Percentiles rank a stretch among this genome's conserved stretches.
Evolutionary conservation across 441 rosid species (phyloP).

Genomic region (Adansonia madagascariensis): DNA sequence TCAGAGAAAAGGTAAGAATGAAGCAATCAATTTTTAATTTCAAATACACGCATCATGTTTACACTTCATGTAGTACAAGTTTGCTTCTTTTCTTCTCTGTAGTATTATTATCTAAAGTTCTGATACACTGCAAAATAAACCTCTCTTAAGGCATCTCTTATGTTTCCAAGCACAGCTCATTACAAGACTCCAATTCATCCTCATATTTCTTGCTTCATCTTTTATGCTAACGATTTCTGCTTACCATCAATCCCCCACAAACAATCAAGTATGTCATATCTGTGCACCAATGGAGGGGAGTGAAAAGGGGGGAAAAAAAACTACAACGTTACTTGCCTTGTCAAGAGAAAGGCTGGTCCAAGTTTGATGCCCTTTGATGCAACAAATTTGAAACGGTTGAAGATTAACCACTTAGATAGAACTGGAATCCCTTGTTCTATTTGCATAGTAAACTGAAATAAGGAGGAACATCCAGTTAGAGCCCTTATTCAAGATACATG

Average conservation of each 20-base stretch:
- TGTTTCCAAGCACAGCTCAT: conserved; percentile 20
- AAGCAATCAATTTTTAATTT: conserved; percentile 12
- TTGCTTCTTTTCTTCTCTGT: neutral
- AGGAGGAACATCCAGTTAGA: conserved; percentile 35
- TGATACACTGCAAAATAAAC: neutral
- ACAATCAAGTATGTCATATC: neutral
- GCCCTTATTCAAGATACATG: conserved; percentile 12
- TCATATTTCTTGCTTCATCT: neutral
- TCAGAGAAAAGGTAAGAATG: conserved; percentile 36
- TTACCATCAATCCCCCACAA: neutral
- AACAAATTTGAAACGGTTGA: conserved; percentile 83
- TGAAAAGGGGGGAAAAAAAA: neutral
- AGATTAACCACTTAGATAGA: conserved; percentile 86
- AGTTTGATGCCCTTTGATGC: conserved; percentile 83
- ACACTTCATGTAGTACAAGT: neutral
- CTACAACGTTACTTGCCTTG: conserved; percentile 54
- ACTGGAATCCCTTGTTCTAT: conserved; percentile 96
- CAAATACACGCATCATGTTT: neutral
- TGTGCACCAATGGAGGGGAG: neutral
- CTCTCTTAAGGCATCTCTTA: conserved; percentile 4
- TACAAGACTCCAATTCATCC: neutral
- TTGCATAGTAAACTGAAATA: conserved; percentile 74
- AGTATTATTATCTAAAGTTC: neutral
- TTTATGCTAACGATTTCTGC: neutral
- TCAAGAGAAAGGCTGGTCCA: conserved; percentile 85